A percentile compares a stretch with the other conserved stretches of the same genome.
phyloP scores from a whole-genome alignment of 768 basidiomycete species.

The Porpolomopsis calyptriformis region DNA sequence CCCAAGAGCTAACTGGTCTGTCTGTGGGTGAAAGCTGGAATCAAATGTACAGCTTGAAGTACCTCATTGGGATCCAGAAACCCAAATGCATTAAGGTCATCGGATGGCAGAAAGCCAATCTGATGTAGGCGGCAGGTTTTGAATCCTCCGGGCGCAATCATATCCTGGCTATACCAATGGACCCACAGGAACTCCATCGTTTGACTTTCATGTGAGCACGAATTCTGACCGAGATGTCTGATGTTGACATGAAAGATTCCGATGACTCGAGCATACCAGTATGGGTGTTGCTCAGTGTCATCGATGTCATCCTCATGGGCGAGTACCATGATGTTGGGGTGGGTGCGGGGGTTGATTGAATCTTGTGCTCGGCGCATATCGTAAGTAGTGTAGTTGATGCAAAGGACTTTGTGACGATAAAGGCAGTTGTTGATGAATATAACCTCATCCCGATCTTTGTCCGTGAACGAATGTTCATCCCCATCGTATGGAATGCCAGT shows the following conservation, averaged over 20 bases:
- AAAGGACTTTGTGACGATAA: constrained; percentile 17
- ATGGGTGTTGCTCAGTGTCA: constrained; percentile 6
- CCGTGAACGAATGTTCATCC: constrained; percentile 8
- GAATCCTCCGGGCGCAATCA: not conserved
- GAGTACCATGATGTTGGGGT: constrained; percentile 19
- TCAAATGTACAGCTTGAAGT: constrained; percentile 12
- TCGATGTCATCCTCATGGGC: constrained; percentile 9
- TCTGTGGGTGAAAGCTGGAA: constrained; percentile 10
- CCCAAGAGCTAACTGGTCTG: not conserved
- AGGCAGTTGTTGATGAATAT: constrained; percentile 14
- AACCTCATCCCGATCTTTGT: constrained; percentile 2
- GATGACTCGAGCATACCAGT: constrained; percentile 12
- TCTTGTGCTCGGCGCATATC: constrained; percentile 24
- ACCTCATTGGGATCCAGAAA: constrained; percentile 15
- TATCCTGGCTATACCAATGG: constrained; percentile 8
- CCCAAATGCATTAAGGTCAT: constrained; percentile 12
- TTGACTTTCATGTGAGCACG: not conserved
- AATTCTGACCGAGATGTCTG: not conserved
- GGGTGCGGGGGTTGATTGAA: constrained; percentile 18
- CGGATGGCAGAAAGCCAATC: constrained; percentile 7
- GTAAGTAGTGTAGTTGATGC: constrained; percentile 22
- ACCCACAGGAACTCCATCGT: constrained; percentile 14
- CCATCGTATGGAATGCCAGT: constrained; percentile 6
- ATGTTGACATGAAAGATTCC: constrained; percentile 15
- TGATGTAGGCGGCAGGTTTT: constrained; percentile 1